Evolutionary conservation across 2,329 filamentous ascomycete genomes (phyloP), one percentile per base, ranked within the genome.

Genomic region (Diaporthe ilicicola): DNA sequence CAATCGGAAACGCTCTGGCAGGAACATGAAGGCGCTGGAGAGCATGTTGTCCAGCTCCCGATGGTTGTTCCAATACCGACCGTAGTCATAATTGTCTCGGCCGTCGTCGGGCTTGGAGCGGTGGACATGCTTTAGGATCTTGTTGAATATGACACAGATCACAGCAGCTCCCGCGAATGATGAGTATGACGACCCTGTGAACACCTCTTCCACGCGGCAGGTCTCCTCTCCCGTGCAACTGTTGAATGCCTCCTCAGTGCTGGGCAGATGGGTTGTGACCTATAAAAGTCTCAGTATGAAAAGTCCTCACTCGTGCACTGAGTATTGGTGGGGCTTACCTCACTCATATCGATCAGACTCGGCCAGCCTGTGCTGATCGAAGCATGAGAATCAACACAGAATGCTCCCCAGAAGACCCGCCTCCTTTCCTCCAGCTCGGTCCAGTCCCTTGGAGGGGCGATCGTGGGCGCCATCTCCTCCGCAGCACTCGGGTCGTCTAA

Each of bases 341-440:
- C 93, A 77, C 85, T 85, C 70, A 93, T 88, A 73, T 97, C 91
- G 51, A 97, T 90, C 32, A 91, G 84, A 84, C 93, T 92, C 0
- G 95, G 94, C 95, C 95, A 98, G 2, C 95, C 95, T 4, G 94
- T 97, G 15, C 94, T 94, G 65, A 97, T 93, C 76, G 92, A 94
- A 2, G 93, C 92, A 81, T 97, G 97, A 32, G 93, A 89, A 79
- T 98, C 95, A 51, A 93, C 87, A 74, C 91, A 92, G 77, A 95
- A 98, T 0, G 91, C 88, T 74, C 91, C 89, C 95, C 95, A 98
- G 76, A 97, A 97, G 0, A 93, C 91, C 74, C 95, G 87, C 70
- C 95, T 88, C 65, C 95, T 87, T 80, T 98, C 95, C 71, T 88
- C 86, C 24, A 85, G 74, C 73, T 98, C 95, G 0, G 89, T 90